Percentiles rank a stretch among this genome's conserved stretches.
phyloP scores from a whole-genome alignment of 768 basidiomycete genomes.

The Coprinopsis cinerea region DNA sequence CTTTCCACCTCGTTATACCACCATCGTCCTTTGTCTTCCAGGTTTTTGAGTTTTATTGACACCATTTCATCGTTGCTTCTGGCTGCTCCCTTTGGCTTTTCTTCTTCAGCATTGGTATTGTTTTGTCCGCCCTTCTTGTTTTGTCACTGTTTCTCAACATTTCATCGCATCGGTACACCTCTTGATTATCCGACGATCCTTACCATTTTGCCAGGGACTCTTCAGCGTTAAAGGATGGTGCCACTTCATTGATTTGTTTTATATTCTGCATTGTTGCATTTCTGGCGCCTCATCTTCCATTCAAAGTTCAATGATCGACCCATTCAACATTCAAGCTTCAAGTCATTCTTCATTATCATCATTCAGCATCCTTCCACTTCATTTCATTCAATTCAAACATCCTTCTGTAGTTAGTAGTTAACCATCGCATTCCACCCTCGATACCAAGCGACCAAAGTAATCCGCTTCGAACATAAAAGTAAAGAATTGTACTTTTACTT shows the following conservation, averaged over 20 bases:
- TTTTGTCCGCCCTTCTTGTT: neutral
- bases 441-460: too few relatives aligned
- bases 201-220: neutral
- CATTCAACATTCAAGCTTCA: too few relatives aligned
- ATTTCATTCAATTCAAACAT: too few relatives aligned
- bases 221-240: neutral
- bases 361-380: too few relatives aligned
- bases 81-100: conserved; percentile 1
- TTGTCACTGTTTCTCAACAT: neutral
- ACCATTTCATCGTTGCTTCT: conserved; percentile 7
- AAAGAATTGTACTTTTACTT: too few relatives aligned
- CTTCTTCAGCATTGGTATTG: neutral
- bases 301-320: too few relatives aligned
- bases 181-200: neutral
- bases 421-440: too few relatives aligned
- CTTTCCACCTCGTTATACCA: conserved; percentile 2
- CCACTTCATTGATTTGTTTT: neutral
- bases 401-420: too few relatives aligned
- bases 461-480: too few relatives aligned
- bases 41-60: conserved; percentile 1
- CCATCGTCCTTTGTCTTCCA: neutral
- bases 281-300: too few relatives aligned
- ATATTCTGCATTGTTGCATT: too few relatives aligned
- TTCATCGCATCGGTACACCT: neutral
- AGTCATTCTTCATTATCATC: too few relatives aligned